Conservation (phyloP, 768 basidiomycete species). For the Phylloporus arenicola region DNA sequence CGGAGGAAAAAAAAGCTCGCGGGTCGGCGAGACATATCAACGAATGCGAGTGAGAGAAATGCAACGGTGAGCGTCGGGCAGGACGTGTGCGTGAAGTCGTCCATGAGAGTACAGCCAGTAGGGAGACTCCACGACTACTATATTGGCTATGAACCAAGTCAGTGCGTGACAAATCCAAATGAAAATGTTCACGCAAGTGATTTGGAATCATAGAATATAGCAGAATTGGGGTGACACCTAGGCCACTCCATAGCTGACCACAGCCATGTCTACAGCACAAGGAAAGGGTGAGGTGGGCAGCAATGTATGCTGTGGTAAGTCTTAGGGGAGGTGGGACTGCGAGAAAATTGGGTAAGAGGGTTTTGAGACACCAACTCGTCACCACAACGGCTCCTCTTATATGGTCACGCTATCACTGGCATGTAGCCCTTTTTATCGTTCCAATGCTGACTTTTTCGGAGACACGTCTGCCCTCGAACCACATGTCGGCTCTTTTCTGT, state of each 20-base stretch:
- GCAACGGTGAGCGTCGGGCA: not conserved
- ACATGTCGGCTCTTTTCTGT: slow-evolving; percentile 13
- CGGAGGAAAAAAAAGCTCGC: not conserved
- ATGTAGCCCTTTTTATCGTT: slow-evolving; percentile 3
- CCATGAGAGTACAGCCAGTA: slow-evolving; percentile 9
- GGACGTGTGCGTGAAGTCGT: not conserved
- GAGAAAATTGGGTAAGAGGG: slow-evolving; percentile 14
- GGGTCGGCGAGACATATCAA: not conserved
- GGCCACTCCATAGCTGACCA: slow-evolving; percentile 13
- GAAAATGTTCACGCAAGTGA: slow-evolving; percentile 27
- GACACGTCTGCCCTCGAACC: slow-evolving; percentile 5
- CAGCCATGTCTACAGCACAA: slow-evolving; percentile 8
- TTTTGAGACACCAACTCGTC: slow-evolving; percentile 1
- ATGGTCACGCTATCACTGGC: not conserved
- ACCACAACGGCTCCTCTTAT: slow-evolving; percentile 16
- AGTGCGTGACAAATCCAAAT: slow-evolving; percentile 30
- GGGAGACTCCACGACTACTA: slow-evolving; percentile 43
- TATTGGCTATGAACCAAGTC: slow-evolving; percentile 58
- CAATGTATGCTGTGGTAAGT: not conserved
- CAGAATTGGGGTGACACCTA: slow-evolving; percentile 29
- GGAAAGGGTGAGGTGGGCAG: not conserved
- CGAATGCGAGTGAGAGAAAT: not conserved
- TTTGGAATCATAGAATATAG: slow-evolving; percentile 39
- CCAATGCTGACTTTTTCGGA: slow-evolving; percentile 7
- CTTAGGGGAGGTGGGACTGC: slow-evolving; percentile 12